These are phyloP conservation scores for Pholiota conissans DNA, from an alignment of 768 basidiomycete species.

Conservation along the genomic window DNA sequence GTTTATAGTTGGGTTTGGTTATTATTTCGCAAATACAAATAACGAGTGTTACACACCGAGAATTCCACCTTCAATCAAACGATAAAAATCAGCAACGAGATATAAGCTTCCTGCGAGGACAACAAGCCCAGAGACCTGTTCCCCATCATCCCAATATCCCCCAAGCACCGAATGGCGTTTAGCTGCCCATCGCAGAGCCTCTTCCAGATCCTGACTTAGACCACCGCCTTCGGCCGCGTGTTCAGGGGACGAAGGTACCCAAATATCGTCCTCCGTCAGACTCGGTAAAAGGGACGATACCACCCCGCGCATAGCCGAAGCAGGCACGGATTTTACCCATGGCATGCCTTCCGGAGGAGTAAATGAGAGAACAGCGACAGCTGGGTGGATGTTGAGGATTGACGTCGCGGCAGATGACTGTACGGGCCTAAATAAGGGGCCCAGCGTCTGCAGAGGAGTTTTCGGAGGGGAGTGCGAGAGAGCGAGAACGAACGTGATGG, in stretches of 20 bases:
- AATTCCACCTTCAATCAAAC: slow-evolving; percentile 36
- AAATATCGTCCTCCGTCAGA: slow-evolving; percentile 38
- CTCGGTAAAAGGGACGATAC: slow-evolving; percentile 42
- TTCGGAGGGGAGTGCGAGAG: slow-evolving; percentile 90
- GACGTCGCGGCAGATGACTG: slow-evolving; percentile 23
- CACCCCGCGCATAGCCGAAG: slow-evolving; percentile 46
- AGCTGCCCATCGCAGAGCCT: slow-evolving; percentile 51
- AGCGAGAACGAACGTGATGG: slow-evolving; percentile 71
- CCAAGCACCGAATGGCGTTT: slow-evolving; percentile 30
- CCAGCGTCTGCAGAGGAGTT: slow-evolving; percentile 68
- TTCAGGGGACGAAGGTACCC: slow-evolving; percentile 27
- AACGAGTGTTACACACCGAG: not conserved
- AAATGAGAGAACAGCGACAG: slow-evolving; percentile 62
- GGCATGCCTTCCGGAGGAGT: slow-evolving; percentile 89
- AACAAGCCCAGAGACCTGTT: slow-evolving; percentile 43
- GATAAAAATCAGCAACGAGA: slow-evolving; percentile 90
- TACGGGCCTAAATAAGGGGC: slow-evolving; percentile 55
- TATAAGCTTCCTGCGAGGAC: slow-evolving; percentile 92
- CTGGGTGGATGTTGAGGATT: slow-evolving; percentile 32
- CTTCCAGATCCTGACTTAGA: slow-evolving; percentile 18
- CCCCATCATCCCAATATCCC: slow-evolving; percentile 22
- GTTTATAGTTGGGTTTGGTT: not conserved
- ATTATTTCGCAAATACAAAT: no score
- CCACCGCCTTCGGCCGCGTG: not conserved
- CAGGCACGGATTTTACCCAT: slow-evolving; percentile 75